A percentile compares a stretch with the other conserved stretches of the same genome.
These are phyloP conservation scores for Cruciata laevipes DNA, from an alignment of 257 asterid species.

Conservation along the genomic window DNA sequence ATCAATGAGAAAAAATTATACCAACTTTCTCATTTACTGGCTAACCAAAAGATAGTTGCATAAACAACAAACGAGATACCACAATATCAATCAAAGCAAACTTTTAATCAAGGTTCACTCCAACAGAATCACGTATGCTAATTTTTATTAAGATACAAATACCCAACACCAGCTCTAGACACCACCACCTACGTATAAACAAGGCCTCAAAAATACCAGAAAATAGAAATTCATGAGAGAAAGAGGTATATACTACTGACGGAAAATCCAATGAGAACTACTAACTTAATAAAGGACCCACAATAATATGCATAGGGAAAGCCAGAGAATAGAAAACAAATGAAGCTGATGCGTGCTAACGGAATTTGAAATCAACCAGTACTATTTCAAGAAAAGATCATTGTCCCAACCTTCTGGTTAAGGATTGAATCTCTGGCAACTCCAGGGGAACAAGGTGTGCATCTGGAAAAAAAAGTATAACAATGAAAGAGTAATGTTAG, in stretches of 20 bases:
- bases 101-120: neutral
- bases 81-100: neutral
- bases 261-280: neutral
- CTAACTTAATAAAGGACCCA: neutral
- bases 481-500: neutral
- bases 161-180: neutral
- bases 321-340: neutral
- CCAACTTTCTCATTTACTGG: neutral
- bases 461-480: conserved; percentile 13
- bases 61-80: no score
- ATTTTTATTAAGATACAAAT: neutral
- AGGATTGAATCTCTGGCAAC: conserved; percentile 71
- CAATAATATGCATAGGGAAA: neutral
- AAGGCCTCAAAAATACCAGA: neutral
- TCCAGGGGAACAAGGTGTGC: conserved; percentile 94
- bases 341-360: neutral
- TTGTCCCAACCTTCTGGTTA: conserved; percentile 61
- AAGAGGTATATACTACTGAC: neutral
- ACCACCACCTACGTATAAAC: neutral
- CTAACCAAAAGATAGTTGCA: neutral
- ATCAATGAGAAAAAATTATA: neutral
- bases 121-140: neutral
- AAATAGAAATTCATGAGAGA: neutral
- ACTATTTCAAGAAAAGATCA: neutral
- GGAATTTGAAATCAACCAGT: neutral